Evolutionary conservation across 1,284 basidiomycete genomes (phyloP).

Genomic region (Rhizopogon parksii): DNA sequence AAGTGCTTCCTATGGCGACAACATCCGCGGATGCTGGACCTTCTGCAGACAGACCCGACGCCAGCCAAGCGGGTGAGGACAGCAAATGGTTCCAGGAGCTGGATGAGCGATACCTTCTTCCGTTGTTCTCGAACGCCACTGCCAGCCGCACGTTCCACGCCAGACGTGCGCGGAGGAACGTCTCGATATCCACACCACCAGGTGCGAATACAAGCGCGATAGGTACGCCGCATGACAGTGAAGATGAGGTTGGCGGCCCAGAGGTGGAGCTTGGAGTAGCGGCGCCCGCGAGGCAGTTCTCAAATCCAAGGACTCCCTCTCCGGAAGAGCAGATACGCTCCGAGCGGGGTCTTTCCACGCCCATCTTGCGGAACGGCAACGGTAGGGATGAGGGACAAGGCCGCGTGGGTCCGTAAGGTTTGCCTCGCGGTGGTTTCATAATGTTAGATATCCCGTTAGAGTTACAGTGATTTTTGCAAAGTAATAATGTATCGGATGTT

Average conservation of each 20-base stretch:
- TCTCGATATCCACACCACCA: constrained; percentile 20
- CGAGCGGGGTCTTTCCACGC: constrained; percentile 52
- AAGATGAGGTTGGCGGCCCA: constrained; percentile 45
- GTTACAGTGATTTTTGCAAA: not conserved
- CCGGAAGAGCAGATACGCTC: constrained; percentile 45
- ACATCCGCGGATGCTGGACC: constrained; percentile 26
- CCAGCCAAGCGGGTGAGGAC: constrained; percentile 38
- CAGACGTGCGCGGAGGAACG: constrained; percentile 53
- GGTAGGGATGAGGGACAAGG: constrained; percentile 28
- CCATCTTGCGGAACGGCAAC: constrained; percentile 38
- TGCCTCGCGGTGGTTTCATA: not conserved
- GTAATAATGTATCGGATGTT: not conserved
- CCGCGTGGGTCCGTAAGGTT: constrained; percentile 1
- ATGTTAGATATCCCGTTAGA: constrained; percentile 5
- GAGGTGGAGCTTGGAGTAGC: constrained; percentile 33
- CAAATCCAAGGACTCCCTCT: constrained; percentile 23
- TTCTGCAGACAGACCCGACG: constrained; percentile 14
- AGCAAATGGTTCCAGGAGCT: constrained; percentile 94
- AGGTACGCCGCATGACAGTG: constrained; percentile 48
- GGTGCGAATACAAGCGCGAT: constrained; percentile 25
- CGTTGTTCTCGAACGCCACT: constrained; percentile 91
- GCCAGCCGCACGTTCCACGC: constrained; percentile 85
- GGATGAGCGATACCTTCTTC: constrained; percentile 91
- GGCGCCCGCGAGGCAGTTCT: constrained; percentile 19
- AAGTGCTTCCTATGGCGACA: constrained; percentile 70